Evolutionary conservation across 805 yeast genomes (phyloP).

Genomic region (Sugiyamaella mastotermitis): DNA sequence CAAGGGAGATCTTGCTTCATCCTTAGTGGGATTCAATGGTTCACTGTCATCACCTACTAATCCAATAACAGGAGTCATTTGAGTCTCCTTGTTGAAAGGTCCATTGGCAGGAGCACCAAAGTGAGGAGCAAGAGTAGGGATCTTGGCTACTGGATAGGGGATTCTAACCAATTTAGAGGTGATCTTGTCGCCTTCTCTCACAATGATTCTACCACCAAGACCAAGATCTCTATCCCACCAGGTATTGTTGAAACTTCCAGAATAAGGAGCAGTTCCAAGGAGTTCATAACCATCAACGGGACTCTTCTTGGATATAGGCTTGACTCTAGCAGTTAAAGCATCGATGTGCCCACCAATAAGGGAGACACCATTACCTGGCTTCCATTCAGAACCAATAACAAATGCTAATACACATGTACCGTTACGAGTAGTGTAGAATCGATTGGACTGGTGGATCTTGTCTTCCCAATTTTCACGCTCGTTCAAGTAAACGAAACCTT

Average conservation of each 20-base stretch:
- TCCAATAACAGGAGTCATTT: conserved; percentile 76
- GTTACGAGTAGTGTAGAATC: conserved; percentile 55
- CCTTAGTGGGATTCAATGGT: conserved; percentile 42
- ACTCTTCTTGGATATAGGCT: conserved; percentile 61
- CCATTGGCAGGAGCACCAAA: conserved; percentile 66
- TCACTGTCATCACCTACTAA: conserved; percentile 32
- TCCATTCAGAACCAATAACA: conserved; percentile 63
- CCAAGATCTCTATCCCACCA: conserved; percentile 90
- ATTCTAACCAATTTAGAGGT: conserved; percentile 33
- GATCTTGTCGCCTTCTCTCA: conserved; percentile 34
- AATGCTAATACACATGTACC: conserved; percentile 69
- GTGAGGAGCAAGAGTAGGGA: conserved; percentile 83
- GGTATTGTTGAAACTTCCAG: conserved; percentile 44
- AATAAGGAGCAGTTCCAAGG: conserved; percentile 79
- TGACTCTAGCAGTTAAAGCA: conserved; percentile 59
- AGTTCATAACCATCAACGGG: conserved; percentile 68
- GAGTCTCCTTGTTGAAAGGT: conserved; percentile 75
- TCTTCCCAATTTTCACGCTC: conserved; percentile 57
- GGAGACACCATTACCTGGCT: conserved; percentile 54
- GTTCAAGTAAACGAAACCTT: conserved; percentile 59
- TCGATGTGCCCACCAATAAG: conserved; percentile 73
- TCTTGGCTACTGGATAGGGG: conserved; percentile 54
- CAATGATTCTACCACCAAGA: conserved; percentile 69
- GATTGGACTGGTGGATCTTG: conserved; percentile 39
- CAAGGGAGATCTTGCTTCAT: conserved; percentile 62